These are phyloP conservation scores for Mycena epipterygia DNA, from an alignment of 768 basidiomycete species.

Conservation along the genomic window DNA sequence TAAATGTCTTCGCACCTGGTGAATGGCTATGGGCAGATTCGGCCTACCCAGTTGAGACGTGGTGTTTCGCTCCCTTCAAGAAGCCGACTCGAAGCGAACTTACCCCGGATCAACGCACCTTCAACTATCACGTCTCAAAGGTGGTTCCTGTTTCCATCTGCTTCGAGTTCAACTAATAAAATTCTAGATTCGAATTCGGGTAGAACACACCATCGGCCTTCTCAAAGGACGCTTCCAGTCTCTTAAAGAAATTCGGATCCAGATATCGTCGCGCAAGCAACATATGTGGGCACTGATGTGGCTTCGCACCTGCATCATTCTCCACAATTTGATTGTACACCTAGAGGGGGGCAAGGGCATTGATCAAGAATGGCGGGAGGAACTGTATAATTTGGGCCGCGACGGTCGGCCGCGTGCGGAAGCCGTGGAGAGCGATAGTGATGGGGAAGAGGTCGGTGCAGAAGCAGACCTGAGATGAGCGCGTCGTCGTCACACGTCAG, in stretches of 20 bases:
- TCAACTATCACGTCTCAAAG: slow-evolving; percentile 42
- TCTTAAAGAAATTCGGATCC: slow-evolving; percentile 33
- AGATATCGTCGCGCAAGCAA: slow-evolving; percentile 1
- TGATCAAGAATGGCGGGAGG: neutral
- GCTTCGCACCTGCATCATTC: slow-evolving; percentile 36
- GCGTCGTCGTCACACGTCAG: neutral
- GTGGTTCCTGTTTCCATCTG: slow-evolving; percentile 10
- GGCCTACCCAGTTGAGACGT: slow-evolving; percentile 44
- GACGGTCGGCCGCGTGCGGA: neutral
- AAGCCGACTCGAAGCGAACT: slow-evolving; percentile 30
- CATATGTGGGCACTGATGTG: slow-evolving; percentile 36
- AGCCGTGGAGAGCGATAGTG: neutral
- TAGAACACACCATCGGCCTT: neutral
- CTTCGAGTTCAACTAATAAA: neutral
- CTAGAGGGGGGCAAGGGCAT: slow-evolving; percentile 1
- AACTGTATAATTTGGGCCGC: neutral
- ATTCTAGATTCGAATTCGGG: neutral
- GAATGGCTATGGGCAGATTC: slow-evolving; percentile 52
- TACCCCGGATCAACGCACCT: slow-evolving; percentile 35
- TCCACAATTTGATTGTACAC: slow-evolving; percentile 37
- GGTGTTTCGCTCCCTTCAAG: slow-evolving; percentile 46
- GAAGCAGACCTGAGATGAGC: neutral
- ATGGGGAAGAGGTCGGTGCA: neutral
- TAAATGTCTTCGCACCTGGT: slow-evolving; percentile 26
- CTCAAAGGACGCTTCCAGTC: slow-evolving; percentile 36